phyloP scores from a whole-genome alignment of 805 yeast genomes.

The Wickerhamiella brachini region DNA sequence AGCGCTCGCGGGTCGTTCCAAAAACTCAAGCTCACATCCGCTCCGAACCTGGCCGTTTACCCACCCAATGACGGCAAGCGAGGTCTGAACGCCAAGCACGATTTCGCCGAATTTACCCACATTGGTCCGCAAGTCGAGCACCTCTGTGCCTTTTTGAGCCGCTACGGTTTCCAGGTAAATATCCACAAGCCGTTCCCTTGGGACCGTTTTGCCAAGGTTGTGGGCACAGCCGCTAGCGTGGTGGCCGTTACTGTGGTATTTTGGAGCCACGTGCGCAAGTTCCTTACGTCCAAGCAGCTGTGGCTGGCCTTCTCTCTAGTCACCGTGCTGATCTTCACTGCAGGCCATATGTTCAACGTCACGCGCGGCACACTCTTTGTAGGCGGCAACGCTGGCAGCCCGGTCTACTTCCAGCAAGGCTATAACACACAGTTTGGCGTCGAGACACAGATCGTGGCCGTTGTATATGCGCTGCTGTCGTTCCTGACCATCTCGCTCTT shows the following conservation, averaged over 20 bases:
- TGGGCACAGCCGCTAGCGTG: slow-evolving; percentile 4
- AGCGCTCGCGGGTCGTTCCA: slow-evolving; percentile 41
- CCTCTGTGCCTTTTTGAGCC: slow-evolving; percentile 12
- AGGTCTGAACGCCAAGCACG: slow-evolving; percentile 18
- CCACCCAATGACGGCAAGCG: slow-evolving; percentile 32
- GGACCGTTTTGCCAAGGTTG: slow-evolving; percentile 11
- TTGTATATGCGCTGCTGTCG: slow-evolving; percentile 44
- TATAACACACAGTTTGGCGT: slow-evolving; percentile 70
- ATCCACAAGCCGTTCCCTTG: slow-evolving; percentile 24
- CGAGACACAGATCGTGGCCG: slow-evolving; percentile 77
- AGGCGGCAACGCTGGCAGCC: slow-evolving; percentile 30
- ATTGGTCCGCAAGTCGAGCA: slow-evolving; percentile 15
- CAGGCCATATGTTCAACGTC: slow-evolving; percentile 89
- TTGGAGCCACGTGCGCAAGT: slow-evolving; percentile 24
- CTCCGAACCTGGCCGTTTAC: slow-evolving; percentile 62
- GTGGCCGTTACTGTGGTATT: slow-evolving; percentile 6
- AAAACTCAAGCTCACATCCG: slow-evolving; percentile 45
- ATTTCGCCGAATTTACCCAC: slow-evolving; percentile 18
- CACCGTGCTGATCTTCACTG: slow-evolving; percentile 51
- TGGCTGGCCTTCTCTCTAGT: slow-evolving; percentile 67
- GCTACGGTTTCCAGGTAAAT: slow-evolving; percentile 18
- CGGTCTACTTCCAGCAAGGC: slow-evolving; percentile 45
- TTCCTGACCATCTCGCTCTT: slow-evolving; percentile 45
- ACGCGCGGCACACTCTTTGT: slow-evolving; percentile 57
- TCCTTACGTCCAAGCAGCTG: slow-evolving; percentile 39